A percentile compares a stretch with the other conserved stretches of the same genome.
Conservation (phyloP, 2,329 filamentous ascomycete species). For the Aspergillus tanneri region DNA sequence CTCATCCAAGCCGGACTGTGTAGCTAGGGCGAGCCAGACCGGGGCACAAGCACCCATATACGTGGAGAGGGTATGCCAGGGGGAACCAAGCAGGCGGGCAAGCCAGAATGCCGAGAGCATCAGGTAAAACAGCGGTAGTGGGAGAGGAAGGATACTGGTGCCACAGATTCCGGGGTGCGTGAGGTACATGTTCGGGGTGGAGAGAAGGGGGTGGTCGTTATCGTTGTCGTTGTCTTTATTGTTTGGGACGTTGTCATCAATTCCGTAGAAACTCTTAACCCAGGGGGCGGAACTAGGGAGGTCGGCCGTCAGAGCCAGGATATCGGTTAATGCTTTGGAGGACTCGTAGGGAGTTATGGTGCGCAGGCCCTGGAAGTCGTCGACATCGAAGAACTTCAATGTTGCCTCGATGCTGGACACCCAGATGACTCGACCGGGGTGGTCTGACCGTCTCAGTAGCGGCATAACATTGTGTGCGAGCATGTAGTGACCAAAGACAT, state of each 20-base stretch:
- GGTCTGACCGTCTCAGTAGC: slow-evolving; percentile 58
- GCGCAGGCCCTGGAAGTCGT: slow-evolving; percentile 74
- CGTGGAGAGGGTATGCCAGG: slow-evolving; percentile 78
- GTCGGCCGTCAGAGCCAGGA: slow-evolving; percentile 71
- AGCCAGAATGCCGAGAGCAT: slow-evolving; percentile 70
- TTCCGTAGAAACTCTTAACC: slow-evolving; percentile 57
- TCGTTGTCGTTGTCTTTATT: slow-evolving; percentile 19
- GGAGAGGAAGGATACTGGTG: slow-evolving; percentile 76
- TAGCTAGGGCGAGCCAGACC: slow-evolving; percentile 73
- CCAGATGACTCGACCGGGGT: slow-evolving; percentile 75
- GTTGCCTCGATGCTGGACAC: slow-evolving; percentile 76
- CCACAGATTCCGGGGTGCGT: slow-evolving; percentile 84
- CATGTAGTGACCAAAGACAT: slow-evolving; percentile 93
- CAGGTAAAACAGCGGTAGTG: slow-evolving; percentile 64
- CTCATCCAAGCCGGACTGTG: slow-evolving; percentile 47
- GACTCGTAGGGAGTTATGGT: slow-evolving; percentile 73
- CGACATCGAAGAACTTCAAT: slow-evolving; percentile 55
- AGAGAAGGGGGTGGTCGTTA: slow-evolving; percentile 4
- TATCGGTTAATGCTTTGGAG: slow-evolving; percentile 81
- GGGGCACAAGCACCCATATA: slow-evolving; percentile 76
- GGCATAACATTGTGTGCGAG: slow-evolving; percentile 77
- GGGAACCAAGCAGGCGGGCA: slow-evolving; percentile 74
- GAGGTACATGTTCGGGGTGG: slow-evolving; percentile 66
- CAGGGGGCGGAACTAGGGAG: slow-evolving; percentile 63
- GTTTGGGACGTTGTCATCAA: slow-evolving; percentile 24